Evolutionary conservation across 768 basidiomycete genomes (phyloP).

Genomic region (Boletus rufocinnamomeus): DNA sequence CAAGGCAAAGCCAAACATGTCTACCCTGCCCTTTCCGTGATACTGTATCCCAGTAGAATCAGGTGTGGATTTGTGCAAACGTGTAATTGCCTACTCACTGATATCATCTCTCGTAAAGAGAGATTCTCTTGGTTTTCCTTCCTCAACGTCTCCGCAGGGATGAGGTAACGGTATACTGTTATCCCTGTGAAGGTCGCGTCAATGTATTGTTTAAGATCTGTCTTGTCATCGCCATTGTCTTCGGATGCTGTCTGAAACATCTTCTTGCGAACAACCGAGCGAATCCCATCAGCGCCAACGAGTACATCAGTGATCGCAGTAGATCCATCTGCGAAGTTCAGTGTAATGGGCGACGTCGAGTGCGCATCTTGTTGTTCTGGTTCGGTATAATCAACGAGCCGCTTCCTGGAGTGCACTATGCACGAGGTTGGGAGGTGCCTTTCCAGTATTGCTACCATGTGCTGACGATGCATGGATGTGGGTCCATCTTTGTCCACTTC

Average conservation of each 20-base stretch:
- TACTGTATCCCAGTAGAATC: constrained; percentile 19
- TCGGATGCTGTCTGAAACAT: constrained; percentile 22
- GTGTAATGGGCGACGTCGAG: constrained; percentile 20
- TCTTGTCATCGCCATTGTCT: neutral
- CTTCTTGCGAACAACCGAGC: constrained; percentile 26
- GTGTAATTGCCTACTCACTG: constrained; percentile 22
- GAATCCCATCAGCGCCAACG: constrained; percentile 49
- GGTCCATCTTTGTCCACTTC: constrained; percentile 2
- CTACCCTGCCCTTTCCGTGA: constrained; percentile 12
- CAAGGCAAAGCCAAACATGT: neutral
- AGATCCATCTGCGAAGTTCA: constrained; percentile 19
- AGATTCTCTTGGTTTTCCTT: constrained; percentile 24
- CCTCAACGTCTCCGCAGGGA: constrained; percentile 36
- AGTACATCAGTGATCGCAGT: constrained; percentile 41
- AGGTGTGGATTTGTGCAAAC: neutral
- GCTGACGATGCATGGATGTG: constrained; percentile 24
- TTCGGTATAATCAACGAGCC: constrained; percentile 20
- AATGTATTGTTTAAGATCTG: constrained; percentile 15
- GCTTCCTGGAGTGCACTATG: constrained; percentile 21
- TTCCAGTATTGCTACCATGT: constrained; percentile 23
- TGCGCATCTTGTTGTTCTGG: constrained; percentile 22
- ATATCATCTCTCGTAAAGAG: constrained; percentile 17
- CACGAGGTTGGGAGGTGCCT: constrained; percentile 23
- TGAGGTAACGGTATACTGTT: constrained; percentile 40
- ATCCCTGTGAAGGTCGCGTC: constrained; percentile 45